Evolutionary conservation across 345 rosid species (phyloP), one percentile per base, ranked within the genome.

Genomic region (Microcos paniculata): DNA sequence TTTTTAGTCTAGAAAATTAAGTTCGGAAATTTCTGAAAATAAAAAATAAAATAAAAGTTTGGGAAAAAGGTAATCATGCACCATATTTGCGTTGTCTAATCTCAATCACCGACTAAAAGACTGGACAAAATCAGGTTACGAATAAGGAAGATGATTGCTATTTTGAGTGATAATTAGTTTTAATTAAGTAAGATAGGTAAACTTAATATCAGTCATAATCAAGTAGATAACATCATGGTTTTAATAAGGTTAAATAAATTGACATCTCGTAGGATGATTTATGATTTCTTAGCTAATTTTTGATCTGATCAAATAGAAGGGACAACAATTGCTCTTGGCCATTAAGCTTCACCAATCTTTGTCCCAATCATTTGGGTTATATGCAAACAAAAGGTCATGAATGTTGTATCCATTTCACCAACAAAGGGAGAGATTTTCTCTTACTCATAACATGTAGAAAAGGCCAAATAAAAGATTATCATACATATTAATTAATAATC

Each of bases 301-400:
- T 46, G 72, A 46, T 68, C 16, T 18, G 72, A 68, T 68, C 24
- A 48, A 68, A 68, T 48, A 16, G 43, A 28, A 28, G 57, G 42
- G 42, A 46, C 57, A 68, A 46, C 57, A 8, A 28, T 68, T 68
- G 42, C 56, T 26, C 21, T 68, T 46, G 57, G 13, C 4, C 8
- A 45, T 13, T 21, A 67, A 46, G 38, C 19, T 46, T 64, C 49
- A 40, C n/a, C 30, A 40, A 64, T 4, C 5, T 46, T 45, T 45
- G 13, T 40, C 33, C 14, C 18, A 23, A 43, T 9, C 8, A 65
- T 21, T 8, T 40, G 30, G 42, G 18, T 38, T 40, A 40, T 12
- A 40, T 21, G 48, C 48, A 7, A 61, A 30, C 18, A 15, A 15
- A 26, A 14, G 35, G 33, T 58, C 35, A 13, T 13, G 1, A 51